Conservation (phyloP, 2,329 filamentous ascomycete genomes). For the Ophiostoma himal-ulmi region DNA sequence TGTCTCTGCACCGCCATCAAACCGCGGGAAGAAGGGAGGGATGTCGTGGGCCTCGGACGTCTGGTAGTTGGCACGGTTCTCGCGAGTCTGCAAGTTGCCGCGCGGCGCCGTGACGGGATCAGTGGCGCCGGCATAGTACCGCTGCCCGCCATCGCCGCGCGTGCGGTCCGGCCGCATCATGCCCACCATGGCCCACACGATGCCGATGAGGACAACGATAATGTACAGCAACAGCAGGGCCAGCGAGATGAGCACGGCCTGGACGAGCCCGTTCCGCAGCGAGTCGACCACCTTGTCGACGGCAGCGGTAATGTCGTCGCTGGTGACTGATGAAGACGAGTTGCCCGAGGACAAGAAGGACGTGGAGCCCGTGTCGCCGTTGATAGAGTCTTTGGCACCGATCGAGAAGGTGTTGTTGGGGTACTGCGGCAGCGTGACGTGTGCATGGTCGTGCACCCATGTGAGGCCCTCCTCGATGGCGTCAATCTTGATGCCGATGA, state of each 20-base stretch:
- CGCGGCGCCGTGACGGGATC: constrained; percentile 22
- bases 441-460: constrained; percentile 84
- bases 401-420: constrained; percentile 75
- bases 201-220: constrained; percentile 67
- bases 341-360: constrained; percentile 48
- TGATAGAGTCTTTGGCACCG: constrained; percentile 60
- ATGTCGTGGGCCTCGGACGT: not conserved
- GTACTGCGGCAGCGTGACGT: constrained; percentile 73
- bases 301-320: constrained; percentile 74
- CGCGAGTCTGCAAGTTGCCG: too few species aligned
- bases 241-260: constrained; percentile 74
- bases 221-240: constrained; percentile 71
- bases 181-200: constrained; percentile 59
- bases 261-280: constrained; percentile 61
- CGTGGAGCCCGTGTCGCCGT: constrained; percentile 67
- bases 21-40: constrained; percentile 21
- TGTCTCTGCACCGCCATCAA: constrained; percentile 21
- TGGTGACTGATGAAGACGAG: constrained; percentile 48
- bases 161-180: constrained; percentile 55
- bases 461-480: constrained; percentile 82
- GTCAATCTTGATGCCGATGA: constrained; percentile 82
- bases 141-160: constrained; percentile 53
- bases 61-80: constrained; percentile 14
- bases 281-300: constrained; percentile 63
- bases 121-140: constrained; percentile 26